Evolutionary conservation across 75 land plant genomes (phyloP), one percentile per base, ranked within the genome.

Genomic region (Isoetes taiwanensis): DNA sequence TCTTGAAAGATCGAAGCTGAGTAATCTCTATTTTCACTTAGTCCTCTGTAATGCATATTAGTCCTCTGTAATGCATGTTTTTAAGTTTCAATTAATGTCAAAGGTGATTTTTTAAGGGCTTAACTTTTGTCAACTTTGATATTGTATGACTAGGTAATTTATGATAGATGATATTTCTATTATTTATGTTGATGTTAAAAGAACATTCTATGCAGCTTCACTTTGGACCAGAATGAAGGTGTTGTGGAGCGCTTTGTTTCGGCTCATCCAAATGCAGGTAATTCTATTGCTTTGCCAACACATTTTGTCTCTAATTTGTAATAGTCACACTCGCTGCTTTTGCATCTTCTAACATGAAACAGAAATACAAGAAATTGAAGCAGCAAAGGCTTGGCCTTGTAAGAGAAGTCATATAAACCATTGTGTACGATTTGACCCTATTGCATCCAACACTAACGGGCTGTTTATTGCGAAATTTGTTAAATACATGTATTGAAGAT

Each of bases 211-310:
- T 26, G 56, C 80, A 91, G 97, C 67, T 80, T 91, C 53, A 91
- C 97, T 29, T 65, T 57, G 61, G 76, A 72, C 4, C 97, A 91
- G 57, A 91, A 91, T 58, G 97, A 91, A 61, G 80, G 73, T 46
- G 82, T 91, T 19, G 75, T 91, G 29, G 63, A 80, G 73, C 72
- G 69, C 62, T 91, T 91, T 43, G 82, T 91, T 46, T 52, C 70
- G 20, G 61, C 30, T 32, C 79, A 80, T 67, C 41, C 68, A 43
- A 61, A 70, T 30, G 97, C 97, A 59, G 84, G 88, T 90, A 74
- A 41, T 66, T 25, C 35, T 26, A 1, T 8, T 54, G 14, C 32
- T 20, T 54, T 27, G n/a, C n/a, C 6, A 10, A 2, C 32, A 34
- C 28, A 8, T 37, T 14, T 30, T 3, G 25, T 19, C 29, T 24